A percentile compares a stretch with the other conserved stretches of the same genome.
Conservation (phyloP, 805 yeast species). For the Hemisphaericaspora nanyangensis region DNA sequence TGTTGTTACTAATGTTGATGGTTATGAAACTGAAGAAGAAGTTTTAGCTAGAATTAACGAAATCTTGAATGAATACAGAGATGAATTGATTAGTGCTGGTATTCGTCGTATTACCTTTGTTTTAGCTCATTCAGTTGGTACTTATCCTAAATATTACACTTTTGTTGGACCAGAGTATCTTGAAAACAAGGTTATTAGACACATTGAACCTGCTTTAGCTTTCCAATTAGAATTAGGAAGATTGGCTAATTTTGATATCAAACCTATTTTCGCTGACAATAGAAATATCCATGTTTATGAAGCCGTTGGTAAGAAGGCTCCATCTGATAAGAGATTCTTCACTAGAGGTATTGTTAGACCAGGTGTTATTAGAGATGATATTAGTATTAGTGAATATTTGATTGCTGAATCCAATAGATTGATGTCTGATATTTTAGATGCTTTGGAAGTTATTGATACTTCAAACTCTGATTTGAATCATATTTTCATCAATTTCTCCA, state of each 20-base stretch:
- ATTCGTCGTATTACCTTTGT: constrained; percentile 93
- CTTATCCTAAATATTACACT: constrained; percentile 93
- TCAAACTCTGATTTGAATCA: constrained; percentile 95
- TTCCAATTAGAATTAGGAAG: constrained; percentile 95
- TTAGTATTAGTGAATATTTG: constrained; percentile 87
- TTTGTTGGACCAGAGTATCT: constrained; percentile 82
- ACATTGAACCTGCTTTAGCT: constrained; percentile 96
- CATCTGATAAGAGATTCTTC: constrained; percentile 91
- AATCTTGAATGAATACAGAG: constrained; percentile 62
- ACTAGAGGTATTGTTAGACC: constrained; percentile 97
- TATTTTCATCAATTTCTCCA: constrained; percentile 94
- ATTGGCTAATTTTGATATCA: constrained; percentile 90
- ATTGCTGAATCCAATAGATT: constrained; percentile 95
- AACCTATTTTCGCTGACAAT: constrained; percentile 93
- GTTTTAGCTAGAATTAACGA: constrained; percentile 60
- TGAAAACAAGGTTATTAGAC: constrained; percentile 94
- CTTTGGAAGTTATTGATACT: constrained; percentile 90
- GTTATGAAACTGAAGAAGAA: constrained; percentile 67
- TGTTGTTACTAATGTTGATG: constrained; percentile 69
- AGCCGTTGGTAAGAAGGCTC: constrained; percentile 90
- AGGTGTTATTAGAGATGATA: constrained; percentile 89
- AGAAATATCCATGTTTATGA: constrained; percentile 97
- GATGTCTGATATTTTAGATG: constrained; percentile 94
- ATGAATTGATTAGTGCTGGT: constrained; percentile 64
- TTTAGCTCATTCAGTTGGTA: constrained; percentile 76